Evolutionary conservation across 2,329 filamentous ascomycete genomes (phyloP).

Genomic region (Emergomyces pasteurianus): DNA sequence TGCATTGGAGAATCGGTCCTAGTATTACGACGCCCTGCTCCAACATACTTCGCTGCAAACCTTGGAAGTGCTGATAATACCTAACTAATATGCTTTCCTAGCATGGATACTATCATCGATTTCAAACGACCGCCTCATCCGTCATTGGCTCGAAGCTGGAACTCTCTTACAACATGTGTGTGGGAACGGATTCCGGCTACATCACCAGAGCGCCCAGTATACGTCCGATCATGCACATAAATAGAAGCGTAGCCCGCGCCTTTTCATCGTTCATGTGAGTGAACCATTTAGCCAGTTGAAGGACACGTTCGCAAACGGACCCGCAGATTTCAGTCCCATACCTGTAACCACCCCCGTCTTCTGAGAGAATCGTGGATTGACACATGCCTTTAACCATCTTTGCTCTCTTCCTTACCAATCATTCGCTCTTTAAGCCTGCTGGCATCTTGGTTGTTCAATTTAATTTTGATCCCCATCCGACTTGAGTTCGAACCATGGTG

Average conservation of each 20-base stretch:
- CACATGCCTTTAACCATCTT: too few species aligned
- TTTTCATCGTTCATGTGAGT: not conserved
- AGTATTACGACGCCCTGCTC: not conserved
- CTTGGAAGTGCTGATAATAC: not conserved
- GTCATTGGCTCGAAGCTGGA: not conserved
- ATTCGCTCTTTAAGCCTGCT: not conserved
- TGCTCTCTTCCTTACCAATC: constrained; percentile 15
- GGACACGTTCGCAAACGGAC: not conserved
- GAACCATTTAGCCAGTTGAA: not conserved
- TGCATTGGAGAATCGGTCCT: not conserved
- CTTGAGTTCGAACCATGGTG: constrained; percentile 19
- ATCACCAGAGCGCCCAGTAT: not conserved
- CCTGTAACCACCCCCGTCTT: not conserved
- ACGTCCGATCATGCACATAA: not conserved
- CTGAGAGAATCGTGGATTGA: too few species aligned
- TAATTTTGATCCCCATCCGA: not conserved
- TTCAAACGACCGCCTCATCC: not conserved
- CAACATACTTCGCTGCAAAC: not conserved
- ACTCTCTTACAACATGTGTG: not conserved
- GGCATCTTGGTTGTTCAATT: not conserved
- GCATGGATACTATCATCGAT: not conserved
- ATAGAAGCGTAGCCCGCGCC: not conserved
- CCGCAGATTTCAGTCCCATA: not conserved
- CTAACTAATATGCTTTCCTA: not conserved
- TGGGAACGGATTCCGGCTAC: too few species aligned